A percentile compares a stretch with the other conserved stretches of the same genome.
Evolutionary conservation across 805 yeast species (phyloP).

Genomic region (Candida tammaniensis): DNA sequence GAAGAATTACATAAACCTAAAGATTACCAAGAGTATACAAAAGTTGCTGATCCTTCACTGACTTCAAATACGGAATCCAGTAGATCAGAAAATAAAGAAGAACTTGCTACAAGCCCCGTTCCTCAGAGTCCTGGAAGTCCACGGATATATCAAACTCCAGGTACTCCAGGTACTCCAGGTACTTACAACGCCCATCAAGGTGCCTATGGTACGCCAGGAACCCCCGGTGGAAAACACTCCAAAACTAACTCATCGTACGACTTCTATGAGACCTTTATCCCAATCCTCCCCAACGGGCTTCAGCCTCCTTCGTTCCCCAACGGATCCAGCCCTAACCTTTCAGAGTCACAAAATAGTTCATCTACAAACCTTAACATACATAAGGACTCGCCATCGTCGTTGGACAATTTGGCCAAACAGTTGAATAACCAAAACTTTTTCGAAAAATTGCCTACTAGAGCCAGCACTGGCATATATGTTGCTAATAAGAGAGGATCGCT

Average conservation of each 20-base stretch:
- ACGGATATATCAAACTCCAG: no score
- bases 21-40: not conserved
- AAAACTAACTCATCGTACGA: slow-evolving; percentile 28
- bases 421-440: slow-evolving; percentile 32
- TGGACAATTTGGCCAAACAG: slow-evolving; percentile 41
- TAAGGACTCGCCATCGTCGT: slow-evolving; percentile 6
- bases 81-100: not conserved
- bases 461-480: slow-evolving; percentile 18
- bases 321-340: not conserved
- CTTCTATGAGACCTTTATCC: slow-evolving; percentile 42
- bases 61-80: not conserved
- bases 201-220: not conserved
- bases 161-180: slow-evolving; percentile 7
- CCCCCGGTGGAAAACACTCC: slow-evolving; percentile 4
- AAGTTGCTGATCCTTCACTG: not conserved
- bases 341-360: slow-evolving; percentile 4
- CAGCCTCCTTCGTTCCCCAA: slow-evolving; percentile 1
- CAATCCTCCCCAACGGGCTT: slow-evolving; percentile 24
- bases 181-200: not conserved
- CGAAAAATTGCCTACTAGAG: slow-evolving; percentile 37
- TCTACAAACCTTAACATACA: slow-evolving; percentile 1
- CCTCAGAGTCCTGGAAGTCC: slow-evolving; percentile 1
- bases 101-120: slow-evolving; percentile 1
- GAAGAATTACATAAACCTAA: slow-evolving; percentile 29
- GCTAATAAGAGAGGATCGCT: slow-evolving; percentile 1